Percentiles rank a stretch among this genome's conserved stretches.
Evolutionary conservation across 1,139 yeast genomes (phyloP).

Genomic region (Starmera stellimalicola): DNA sequence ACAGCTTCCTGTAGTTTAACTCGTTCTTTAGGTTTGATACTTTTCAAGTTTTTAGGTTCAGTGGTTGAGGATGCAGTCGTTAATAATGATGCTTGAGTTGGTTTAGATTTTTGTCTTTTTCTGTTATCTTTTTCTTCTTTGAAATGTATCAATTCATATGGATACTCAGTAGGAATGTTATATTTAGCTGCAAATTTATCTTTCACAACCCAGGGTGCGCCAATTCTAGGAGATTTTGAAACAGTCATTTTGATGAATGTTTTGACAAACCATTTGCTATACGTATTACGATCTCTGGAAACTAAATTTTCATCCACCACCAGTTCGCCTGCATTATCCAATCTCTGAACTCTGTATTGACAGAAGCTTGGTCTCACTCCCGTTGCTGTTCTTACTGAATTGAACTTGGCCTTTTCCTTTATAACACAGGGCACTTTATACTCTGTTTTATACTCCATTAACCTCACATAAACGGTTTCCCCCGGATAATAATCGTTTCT

Average conservation of each 20-base stretch:
- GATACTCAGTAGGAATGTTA: slow-evolving; percentile 49
- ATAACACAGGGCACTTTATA: slow-evolving; percentile 39
- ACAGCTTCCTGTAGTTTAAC: too few species aligned
- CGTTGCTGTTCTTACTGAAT: slow-evolving; percentile 34
- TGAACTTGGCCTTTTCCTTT: slow-evolving; percentile 50
- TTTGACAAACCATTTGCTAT: slow-evolving; percentile 83
- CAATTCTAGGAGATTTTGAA: slow-evolving; percentile 71
- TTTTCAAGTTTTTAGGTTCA: too few species aligned
- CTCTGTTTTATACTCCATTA: slow-evolving; percentile 20
- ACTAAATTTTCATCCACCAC: slow-evolving; percentile 69
- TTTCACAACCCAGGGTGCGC: slow-evolving; percentile 97
- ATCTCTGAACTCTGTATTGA: slow-evolving; percentile 55
- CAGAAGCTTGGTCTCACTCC: slow-evolving; percentile 48
- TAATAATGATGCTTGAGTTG: too few species aligned
- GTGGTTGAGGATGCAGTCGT: too few species aligned
- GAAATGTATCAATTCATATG: slow-evolving; percentile 38
- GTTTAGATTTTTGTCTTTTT: too few species aligned
- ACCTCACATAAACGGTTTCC: slow-evolving; percentile 60
- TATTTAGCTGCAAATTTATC: slow-evolving; percentile 54
- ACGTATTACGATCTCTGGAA: slow-evolving; percentile 73
- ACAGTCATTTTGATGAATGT: slow-evolving; percentile 83
- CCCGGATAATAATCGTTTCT: slow-evolving; percentile 89
- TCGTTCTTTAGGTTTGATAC: too few species aligned
- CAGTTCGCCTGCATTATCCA: slow-evolving; percentile 46
- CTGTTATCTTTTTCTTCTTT: slow-evolving; percentile 22